Percentiles rank a stretch among this genome's conserved stretches.
phyloP scores from a whole-genome alignment of 1,139 yeast genomes.

The Sugiyamaella sp. region DNA sequence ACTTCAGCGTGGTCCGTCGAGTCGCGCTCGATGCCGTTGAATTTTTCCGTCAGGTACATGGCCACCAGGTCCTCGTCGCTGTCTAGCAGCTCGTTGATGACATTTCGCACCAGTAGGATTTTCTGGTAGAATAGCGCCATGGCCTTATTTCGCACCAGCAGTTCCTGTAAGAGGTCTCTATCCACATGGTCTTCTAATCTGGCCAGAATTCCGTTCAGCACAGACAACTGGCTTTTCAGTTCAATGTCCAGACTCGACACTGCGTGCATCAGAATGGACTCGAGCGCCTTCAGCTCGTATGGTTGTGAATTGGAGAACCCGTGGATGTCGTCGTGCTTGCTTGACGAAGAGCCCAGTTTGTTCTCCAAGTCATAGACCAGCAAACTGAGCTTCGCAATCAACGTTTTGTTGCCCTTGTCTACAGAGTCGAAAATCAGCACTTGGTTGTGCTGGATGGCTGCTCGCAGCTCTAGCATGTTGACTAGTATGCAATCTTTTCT shows the following conservation, averaged over 20 bases:
- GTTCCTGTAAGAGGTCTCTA: conserved; percentile 71
- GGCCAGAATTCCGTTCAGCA: conserved; percentile 68
- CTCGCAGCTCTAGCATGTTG: conserved; percentile 79
- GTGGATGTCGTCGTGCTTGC: conserved; percentile 9
- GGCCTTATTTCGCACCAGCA: conserved; percentile 75
- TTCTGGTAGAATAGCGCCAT: conserved; percentile 79
- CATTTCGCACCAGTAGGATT: conserved; percentile 75
- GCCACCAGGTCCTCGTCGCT: conserved; percentile 86
- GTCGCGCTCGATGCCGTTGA: conserved; percentile 27
- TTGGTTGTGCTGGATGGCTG: conserved; percentile 72
- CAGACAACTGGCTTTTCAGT: conserved; percentile 65
- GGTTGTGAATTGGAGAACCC: conserved; percentile 36
- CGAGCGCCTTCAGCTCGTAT: conserved; percentile 87
- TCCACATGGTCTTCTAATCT: conserved; percentile 86
- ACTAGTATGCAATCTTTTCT: conserved; percentile 79
- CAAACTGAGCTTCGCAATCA: conserved; percentile 61
- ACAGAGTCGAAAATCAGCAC: conserved; percentile 80
- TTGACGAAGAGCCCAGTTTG: conserved; percentile 53
- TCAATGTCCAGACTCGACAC: conserved; percentile 83
- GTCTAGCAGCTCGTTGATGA: conserved; percentile 81
- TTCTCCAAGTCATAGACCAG: conserved; percentile 83
- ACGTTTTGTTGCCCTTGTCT: conserved; percentile 46
- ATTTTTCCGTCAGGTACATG: conserved; percentile 68
- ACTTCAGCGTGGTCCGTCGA: conserved; percentile 54
- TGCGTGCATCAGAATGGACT: conserved; percentile 79